Evolutionary conservation across 768 basidiomycete genomes (phyloP).

Genomic region (Termitomyces sp.): DNA sequence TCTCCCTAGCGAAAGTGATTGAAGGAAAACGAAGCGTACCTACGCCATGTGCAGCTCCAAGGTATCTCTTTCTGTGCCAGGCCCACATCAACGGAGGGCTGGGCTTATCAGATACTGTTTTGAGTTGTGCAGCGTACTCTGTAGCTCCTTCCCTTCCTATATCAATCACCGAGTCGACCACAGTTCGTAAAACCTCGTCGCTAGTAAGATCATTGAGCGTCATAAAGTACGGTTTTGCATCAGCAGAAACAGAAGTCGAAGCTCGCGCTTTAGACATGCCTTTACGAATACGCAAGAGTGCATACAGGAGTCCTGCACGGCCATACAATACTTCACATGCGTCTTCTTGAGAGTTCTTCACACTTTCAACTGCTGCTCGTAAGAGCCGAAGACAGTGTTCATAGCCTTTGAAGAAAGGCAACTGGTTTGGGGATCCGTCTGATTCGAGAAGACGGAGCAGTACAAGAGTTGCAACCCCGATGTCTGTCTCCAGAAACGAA

Average conservation of each 20-base stretch:
- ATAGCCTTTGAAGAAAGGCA: conserved; percentile 15
- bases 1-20: background rate
- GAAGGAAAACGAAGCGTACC: conserved; percentile 26
- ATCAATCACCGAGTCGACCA: conserved; percentile 41
- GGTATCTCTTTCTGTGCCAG: conserved; percentile 52
- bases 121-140: conserved; percentile 23
- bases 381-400: conserved; percentile 19
- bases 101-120: conserved; percentile 5
- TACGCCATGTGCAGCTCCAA: conserved; percentile 57
- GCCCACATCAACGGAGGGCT: conserved; percentile 50
- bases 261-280: background rate
- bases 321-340: conserved; percentile 56
- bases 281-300: conserved; percentile 39
- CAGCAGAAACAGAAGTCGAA: background rate
- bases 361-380: conserved; percentile 13
- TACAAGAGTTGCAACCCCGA: conserved; percentile 32
- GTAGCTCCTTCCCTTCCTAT: conserved; percentile 36
- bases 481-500: conserved; percentile 36
- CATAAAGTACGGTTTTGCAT: background rate
- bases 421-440: background rate
- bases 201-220: conserved; percentile 23
- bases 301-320: conserved; percentile 51
- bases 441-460: conserved; percentile 23
- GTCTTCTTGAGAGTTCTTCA: conserved; percentile 19
- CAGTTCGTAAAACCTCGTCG: conserved; percentile 24